Conservation (phyloP, 169 alveolate genomes). For the Plasmodium coatneyi region DNA sequence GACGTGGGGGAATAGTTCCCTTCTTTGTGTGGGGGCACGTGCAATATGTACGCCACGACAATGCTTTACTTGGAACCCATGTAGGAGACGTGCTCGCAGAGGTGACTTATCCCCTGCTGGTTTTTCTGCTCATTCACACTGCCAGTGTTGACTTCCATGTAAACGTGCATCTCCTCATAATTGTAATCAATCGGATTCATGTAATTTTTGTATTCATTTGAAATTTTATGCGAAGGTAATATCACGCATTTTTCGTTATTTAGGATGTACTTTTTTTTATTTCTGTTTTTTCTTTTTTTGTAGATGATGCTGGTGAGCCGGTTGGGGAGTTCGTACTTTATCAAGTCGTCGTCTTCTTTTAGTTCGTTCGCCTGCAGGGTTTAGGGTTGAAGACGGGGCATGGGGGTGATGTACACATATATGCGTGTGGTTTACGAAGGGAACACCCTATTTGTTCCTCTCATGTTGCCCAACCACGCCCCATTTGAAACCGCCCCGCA, state of each 20-base stretch:
- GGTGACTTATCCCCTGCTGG: constrained; percentile 89
- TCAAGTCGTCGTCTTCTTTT: constrained; percentile 53
- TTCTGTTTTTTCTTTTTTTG: constrained; percentile 58
- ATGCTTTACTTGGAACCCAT: constrained; percentile 87
- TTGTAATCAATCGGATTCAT: constrained; percentile 49
- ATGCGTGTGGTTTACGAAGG: neutral
- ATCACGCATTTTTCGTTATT: constrained; percentile 63
- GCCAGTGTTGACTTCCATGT: constrained; percentile 88
- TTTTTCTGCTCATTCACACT: constrained; percentile 86
- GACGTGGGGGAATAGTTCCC: neutral
- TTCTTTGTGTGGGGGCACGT: neutral
- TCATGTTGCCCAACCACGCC: neutral
- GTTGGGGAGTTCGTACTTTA: constrained; percentile 49
- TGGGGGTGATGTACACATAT: neutral
- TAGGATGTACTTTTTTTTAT: constrained; percentile 37
- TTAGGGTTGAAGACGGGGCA: neutral
- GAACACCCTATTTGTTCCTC: neutral
- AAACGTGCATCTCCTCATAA: constrained; percentile 80
- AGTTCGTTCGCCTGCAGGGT: constrained; percentile 44
- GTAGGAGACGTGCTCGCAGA: constrained; percentile 89
- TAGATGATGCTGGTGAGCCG: constrained; percentile 45
- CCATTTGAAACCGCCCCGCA: neutral
- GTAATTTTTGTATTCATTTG: constrained; percentile 38
- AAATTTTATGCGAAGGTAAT: constrained; percentile 58
- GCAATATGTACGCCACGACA: neutral